Evolutionary conservation across 768 basidiomycete genomes (phyloP).

Genomic region (Chalciporus chontae): DNA sequence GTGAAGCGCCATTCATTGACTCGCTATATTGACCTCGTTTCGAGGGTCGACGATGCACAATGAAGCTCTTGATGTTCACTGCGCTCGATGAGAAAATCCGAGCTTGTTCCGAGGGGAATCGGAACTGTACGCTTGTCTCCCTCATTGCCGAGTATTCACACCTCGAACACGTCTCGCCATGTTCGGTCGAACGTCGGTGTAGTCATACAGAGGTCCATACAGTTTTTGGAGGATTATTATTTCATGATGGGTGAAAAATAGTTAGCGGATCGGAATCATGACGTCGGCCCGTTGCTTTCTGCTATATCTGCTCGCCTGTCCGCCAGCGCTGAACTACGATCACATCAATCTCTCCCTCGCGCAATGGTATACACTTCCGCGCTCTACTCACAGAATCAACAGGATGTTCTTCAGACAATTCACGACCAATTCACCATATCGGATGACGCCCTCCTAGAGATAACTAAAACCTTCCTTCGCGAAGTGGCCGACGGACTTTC

Average conservation of each 20-base stretch:
- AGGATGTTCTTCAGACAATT: conserved; percentile 58
- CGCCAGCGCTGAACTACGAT: neutral
- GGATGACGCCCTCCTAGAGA: conserved; percentile 56
- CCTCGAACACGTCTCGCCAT: neutral
- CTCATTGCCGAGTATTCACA: neutral
- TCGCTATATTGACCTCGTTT: neutral
- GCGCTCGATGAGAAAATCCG: neutral
- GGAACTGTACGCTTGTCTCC: neutral
- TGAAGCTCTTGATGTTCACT: neutral
- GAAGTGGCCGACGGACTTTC: conserved; percentile 76
- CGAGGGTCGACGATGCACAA: too few species aligned
- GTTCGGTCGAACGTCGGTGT: too few species aligned
- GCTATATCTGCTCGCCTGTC: conserved; percentile 2
- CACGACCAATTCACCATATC: conserved; percentile 70
- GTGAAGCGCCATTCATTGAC: neutral
- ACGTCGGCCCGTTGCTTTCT: neutral
- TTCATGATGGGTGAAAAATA: neutral
- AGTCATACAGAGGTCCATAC: too few species aligned
- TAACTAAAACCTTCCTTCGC: conserved; percentile 75
- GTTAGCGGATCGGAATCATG: neutral
- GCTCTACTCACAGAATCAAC: conserved; percentile 39
- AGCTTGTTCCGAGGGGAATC: neutral
- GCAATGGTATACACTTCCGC: conserved; percentile 40
- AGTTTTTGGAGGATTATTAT: neutral
- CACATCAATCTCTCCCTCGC: conserved; percentile 1